phyloP scores from a whole-genome alignment of 2,329 filamentous ascomycete genomes.

The Septoria petroselini region DNA sequence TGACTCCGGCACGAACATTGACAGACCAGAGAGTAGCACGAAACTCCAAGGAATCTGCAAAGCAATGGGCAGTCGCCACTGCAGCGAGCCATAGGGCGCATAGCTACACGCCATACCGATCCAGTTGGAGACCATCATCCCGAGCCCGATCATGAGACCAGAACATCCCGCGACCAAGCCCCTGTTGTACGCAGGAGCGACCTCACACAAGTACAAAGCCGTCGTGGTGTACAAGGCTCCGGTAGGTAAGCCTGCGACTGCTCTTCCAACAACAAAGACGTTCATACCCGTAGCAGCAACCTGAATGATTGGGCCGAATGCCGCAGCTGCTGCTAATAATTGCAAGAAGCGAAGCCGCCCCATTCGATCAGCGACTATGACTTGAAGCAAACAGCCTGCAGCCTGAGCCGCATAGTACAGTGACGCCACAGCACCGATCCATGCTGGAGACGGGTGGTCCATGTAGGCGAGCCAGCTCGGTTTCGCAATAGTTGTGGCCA shows the following conservation, averaged over 20 bases:
- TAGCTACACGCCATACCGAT: conserved; percentile 38
- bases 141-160: conserved; percentile 53
- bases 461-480: conserved; percentile 59
- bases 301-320: conserved; percentile 52
- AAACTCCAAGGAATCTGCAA: conserved; percentile 48
- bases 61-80: conserved; percentile 26
- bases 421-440: conserved; percentile 55
- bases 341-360: conserved; percentile 35
- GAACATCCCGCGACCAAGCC: conserved; percentile 49
- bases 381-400: conserved; percentile 50
- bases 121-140: conserved; percentile 56
- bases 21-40: conserved; percentile 33
- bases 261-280: conserved; percentile 27
- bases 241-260: conserved; percentile 25
- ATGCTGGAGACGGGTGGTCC: conserved; percentile 51
- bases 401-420: conserved; percentile 57
- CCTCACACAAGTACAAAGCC: conserved; percentile 55
- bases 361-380: conserved; percentile 49
- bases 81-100: conserved; percentile 33
- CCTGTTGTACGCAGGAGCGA: conserved; percentile 43
- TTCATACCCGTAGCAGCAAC: conserved; percentile 49
- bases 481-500: conserved; percentile 59
- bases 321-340: conserved; percentile 52
- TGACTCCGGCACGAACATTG: conserved; percentile 23
- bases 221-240: conserved; percentile 42